Base-by-base conservation (phyloP, 495 filamentous ascomycete genomes). In the Xylaria sp. region DNA sequence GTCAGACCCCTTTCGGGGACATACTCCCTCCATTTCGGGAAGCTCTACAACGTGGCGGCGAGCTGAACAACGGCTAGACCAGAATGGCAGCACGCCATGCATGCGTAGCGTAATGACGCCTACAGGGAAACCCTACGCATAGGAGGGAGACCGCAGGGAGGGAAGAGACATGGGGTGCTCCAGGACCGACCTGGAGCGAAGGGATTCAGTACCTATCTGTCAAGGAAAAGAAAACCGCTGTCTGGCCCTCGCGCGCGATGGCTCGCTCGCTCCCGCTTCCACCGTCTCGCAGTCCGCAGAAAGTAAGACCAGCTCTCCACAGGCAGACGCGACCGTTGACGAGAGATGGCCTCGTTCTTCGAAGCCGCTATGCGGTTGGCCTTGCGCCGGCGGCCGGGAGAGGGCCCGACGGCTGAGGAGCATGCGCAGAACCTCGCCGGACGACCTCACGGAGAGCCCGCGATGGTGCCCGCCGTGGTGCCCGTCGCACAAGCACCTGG, bases 331-430 rank as follows among this genome's bases (percentile, higher is more conserved):
- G 40, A 44, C 12, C 31, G 61, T 19, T 12, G 2, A 37, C 7
- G 46, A 24, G 41, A 15, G 44, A 80, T 80, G 78, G 63, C 69
- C 35, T 73, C 71, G 12, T 78, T 80, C 73, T 35, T 71, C 48
- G n/a, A 55, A 48, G 71, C 78, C 15, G 67, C 65, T 1, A 19
- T 75, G 1, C 71, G 76, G 55, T 44, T 80, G 35, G 53, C 72
- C 62, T 65, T 77, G 33, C 74, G 72, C 24, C 65, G 72, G 61
- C 72, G 61, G 29, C 76, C 76, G 12, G 52, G 50, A 50, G 74
- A 76, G 62, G 74, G 76, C 40, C 77, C 41, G 24, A 73, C 72
- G 61, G 70, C 72, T 44, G 73, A 78, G 55, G 71, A 80, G 35
- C 52, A 61, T 21, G 67, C 41, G 69, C 68, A 72, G 44, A 44